These are phyloP conservation scores for Metschnikowia amazonensis DNA, from an alignment of 805 yeast genomes.

Conservation along the genomic window DNA sequence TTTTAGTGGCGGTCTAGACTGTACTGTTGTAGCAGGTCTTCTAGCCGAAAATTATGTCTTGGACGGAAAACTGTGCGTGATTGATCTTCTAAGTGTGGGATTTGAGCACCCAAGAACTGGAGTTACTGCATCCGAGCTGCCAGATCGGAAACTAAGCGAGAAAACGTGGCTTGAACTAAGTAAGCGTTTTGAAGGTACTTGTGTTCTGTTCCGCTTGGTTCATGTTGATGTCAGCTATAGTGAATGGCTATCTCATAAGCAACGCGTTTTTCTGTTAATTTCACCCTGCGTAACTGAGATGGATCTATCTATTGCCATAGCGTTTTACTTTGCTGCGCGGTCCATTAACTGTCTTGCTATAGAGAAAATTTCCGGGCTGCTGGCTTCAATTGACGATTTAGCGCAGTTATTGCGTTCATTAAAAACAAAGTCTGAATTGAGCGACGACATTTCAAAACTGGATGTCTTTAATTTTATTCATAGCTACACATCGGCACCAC, in stretches of 20 bases:
- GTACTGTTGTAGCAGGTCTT: constrained; percentile 71
- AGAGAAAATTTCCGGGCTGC: not conserved
- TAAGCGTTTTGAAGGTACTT: constrained; percentile 33
- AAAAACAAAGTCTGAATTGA: not conserved
- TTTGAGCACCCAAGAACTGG: constrained; percentile 85
- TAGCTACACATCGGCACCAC: constrained; percentile 49
- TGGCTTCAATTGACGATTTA: not conserved
- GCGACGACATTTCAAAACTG: not conserved
- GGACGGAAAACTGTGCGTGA: constrained; percentile 15
- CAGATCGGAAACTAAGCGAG: constrained; percentile 78
- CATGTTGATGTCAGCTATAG: constrained; percentile 74
- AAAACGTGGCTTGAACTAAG: constrained; percentile 54
- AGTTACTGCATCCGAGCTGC: constrained; percentile 58
- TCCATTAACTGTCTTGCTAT: constrained; percentile 22
- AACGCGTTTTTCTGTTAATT: constrained; percentile 61
- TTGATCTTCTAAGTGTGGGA: constrained; percentile 88
- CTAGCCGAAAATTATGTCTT: constrained; percentile 17
- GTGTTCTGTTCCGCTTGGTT: constrained; percentile 46
- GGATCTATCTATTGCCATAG: constrained; percentile 94
- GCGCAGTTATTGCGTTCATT: not conserved
- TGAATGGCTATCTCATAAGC: constrained; percentile 51
- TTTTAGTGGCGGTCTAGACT: constrained; percentile 95
- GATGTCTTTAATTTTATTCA: not conserved
- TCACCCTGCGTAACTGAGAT: constrained; percentile 85
- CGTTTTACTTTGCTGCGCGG: constrained; percentile 86